Percentiles rank a stretch among this genome's conserved stretches.
Conservation (phyloP, 139 green algal species). For the Coelastrella sp. region DNA sequence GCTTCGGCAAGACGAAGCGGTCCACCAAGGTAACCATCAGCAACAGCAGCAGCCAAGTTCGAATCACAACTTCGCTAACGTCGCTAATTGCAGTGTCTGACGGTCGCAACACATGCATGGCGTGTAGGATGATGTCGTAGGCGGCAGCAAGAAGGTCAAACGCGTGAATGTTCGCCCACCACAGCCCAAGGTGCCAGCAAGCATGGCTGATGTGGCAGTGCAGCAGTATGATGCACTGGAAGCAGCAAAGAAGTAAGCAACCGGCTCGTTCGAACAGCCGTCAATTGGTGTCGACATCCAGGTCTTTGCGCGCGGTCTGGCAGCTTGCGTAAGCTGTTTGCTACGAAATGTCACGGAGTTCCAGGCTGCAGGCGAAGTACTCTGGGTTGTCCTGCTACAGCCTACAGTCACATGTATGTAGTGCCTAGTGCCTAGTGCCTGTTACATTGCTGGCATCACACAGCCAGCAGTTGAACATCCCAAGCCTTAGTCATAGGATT, state of each 20-base stretch:
- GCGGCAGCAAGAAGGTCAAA: constrained; percentile 21
- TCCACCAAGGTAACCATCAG: neutral
- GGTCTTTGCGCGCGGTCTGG: neutral
- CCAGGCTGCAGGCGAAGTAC: no score
- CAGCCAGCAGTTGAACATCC: no score
- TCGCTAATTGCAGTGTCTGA: neutral
- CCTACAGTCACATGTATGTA: no score
- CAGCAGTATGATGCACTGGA: constrained; percentile 41
- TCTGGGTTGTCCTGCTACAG: no score
- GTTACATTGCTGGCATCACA: no score
- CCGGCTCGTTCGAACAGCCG: neutral
- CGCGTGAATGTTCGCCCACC: neutral
- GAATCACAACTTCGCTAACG: neutral
- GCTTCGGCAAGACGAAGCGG: constrained; percentile 52
- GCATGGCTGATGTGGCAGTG: constrained; percentile 26
- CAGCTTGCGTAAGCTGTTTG: no score
- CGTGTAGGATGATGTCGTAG: neutral
- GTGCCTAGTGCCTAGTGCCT: no score
- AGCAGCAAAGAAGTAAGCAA: constrained; percentile 7
- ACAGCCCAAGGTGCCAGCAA: neutral
- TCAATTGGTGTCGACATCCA: neutral
- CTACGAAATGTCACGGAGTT: no score
- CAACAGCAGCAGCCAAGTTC: neutral
- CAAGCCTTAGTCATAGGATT: no score
- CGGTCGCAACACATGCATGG: neutral